Evolutionary conservation across 2,329 filamentous ascomycete genomes (phyloP).

Genomic region (Cercospora janseana): DNA sequence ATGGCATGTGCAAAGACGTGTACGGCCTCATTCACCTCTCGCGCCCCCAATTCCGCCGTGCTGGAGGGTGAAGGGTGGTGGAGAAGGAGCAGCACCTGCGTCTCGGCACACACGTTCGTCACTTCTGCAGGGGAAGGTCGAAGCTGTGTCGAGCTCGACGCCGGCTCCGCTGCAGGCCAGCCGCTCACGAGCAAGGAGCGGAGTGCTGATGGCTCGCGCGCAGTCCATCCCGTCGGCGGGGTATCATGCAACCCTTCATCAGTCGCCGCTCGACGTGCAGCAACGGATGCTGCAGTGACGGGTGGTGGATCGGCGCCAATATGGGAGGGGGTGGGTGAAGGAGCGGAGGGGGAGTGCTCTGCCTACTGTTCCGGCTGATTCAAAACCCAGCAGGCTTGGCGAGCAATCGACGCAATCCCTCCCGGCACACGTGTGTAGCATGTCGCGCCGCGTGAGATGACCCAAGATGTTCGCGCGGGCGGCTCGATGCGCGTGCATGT

Average conservation of each 20-base stretch:
- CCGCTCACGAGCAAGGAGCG: neutral
- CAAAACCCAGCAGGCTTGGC: neutral
- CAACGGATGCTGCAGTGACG: constrained; percentile 9
- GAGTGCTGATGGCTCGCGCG: neutral
- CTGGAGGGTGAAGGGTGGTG: neutral
- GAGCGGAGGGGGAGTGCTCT: neutral
- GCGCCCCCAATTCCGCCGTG: neutral
- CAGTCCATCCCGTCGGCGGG: constrained; percentile 6
- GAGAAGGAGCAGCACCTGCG: constrained; percentile 4
- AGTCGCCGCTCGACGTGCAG: constrained; percentile 1
- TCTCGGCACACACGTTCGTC: constrained; percentile 7
- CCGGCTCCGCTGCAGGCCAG: constrained; percentile 12
- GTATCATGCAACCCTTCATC: constrained; percentile 9
- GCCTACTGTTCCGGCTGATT: neutral
- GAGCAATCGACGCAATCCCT: neutral
- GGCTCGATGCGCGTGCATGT: constrained; percentile 6
- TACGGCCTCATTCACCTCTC: constrained; percentile 3
- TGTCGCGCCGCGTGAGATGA: constrained; percentile 3
- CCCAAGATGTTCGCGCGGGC: neutral
- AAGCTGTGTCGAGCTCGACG: constrained; percentile 11
- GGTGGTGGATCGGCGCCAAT: neutral
- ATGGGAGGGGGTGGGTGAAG: neutral
- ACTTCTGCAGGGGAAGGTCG: constrained; percentile 12
- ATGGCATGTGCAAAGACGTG: constrained; percentile 11
- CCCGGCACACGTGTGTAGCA: constrained; percentile 8